Conservation (phyloP, 2,329 filamentous ascomycete species). For the Fusarium metavorans region DNA sequence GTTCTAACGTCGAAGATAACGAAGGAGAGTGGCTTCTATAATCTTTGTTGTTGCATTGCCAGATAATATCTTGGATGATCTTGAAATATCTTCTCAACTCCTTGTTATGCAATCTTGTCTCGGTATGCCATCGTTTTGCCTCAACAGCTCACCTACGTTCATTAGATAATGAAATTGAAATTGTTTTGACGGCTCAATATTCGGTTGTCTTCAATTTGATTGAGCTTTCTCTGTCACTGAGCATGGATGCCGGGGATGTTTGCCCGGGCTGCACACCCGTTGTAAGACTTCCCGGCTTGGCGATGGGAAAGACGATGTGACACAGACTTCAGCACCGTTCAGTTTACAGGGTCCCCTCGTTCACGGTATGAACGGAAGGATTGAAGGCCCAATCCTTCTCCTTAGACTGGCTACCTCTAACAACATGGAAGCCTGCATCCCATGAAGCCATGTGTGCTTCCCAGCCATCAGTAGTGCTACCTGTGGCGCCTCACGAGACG, state of each 20-base stretch:
- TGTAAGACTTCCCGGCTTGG: background rate
- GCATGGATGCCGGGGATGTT: background rate
- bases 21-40: background rate
- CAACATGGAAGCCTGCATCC: conserved; percentile 27
- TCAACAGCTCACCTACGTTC: background rate
- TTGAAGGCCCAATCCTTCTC: background rate
- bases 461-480: conserved; percentile 29
- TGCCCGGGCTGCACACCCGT: background rate
- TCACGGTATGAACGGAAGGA: background rate
- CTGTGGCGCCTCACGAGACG: conserved; percentile 24
- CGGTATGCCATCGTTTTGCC: background rate
- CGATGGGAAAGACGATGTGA: background rate
- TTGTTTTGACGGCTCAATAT: background rate
- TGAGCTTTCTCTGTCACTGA: background rate
- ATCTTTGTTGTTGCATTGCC: background rate
- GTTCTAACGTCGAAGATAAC: background rate
- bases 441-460: conserved; percentile 24
- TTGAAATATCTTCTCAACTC: background rate
- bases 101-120: background rate
- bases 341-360: background rate
- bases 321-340: background rate
- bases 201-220: background rate
- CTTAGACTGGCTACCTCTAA: background rate
- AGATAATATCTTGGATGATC: background rate
- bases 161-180: background rate